Percentiles rank a stretch among this genome's conserved stretches.
Conservation (phyloP, 495 filamentous ascomycete genomes). For the Penicillium pulvis region DNA sequence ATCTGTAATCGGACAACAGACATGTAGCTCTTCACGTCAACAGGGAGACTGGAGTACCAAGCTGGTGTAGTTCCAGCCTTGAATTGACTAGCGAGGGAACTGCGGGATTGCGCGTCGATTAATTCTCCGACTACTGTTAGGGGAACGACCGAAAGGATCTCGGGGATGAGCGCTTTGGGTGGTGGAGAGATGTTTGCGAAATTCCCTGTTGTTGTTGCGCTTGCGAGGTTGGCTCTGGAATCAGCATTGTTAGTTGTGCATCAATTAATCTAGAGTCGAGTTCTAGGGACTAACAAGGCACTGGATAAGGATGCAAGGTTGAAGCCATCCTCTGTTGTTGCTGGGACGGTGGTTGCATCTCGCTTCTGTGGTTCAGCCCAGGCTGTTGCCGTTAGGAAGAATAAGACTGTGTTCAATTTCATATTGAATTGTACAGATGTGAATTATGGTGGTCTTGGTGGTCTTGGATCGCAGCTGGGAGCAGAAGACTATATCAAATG, state of each 20-base stretch:
- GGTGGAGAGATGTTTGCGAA: conserved; percentile 37
- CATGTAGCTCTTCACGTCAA: conserved; percentile 37
- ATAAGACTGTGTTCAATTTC: conserved; percentile 6
- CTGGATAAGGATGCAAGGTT: background rate
- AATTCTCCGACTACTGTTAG: conserved; percentile 29
- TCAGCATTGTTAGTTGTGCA: background rate
- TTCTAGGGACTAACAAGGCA: conserved; percentile 5
- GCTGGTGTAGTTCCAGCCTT: conserved; percentile 33
- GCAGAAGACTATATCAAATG: conserved; percentile 25
- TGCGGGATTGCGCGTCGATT: conserved; percentile 29
- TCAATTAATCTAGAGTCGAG: background rate
- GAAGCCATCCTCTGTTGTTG: background rate
- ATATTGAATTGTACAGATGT: conserved; percentile 6
- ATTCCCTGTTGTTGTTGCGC: conserved; percentile 25
- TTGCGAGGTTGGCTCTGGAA: conserved; percentile 12
- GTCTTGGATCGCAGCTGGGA: conserved; percentile 1
- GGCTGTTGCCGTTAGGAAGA: background rate
- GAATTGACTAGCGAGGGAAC: conserved; percentile 33
- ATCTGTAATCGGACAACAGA: conserved; percentile 33
- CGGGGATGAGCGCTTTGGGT: conserved; percentile 28
- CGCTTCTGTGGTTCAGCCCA: background rate
- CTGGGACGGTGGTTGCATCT: background rate
- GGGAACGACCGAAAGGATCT: conserved; percentile 34
- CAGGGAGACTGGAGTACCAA: conserved; percentile 34
- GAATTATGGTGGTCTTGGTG: no score